Base-by-base conservation (phyloP, 306 rosid genomes). In the Vigna trinervia region DNA sequence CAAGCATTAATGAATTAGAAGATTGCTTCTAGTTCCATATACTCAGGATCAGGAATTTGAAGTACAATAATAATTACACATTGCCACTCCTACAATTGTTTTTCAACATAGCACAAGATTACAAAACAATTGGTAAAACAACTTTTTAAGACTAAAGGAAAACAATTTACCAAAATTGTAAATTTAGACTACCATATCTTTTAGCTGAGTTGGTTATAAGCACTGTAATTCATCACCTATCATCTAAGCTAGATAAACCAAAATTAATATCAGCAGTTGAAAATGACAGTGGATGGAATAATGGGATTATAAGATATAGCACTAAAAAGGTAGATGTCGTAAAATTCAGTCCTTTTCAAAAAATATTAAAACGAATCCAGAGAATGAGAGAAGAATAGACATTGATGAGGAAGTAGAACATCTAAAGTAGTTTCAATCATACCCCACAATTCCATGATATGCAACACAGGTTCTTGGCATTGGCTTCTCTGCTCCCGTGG, bases 391-490 rank as follows among this genome's bases (percentile, higher is more conserved):
- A 69, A 28, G 4, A 53, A 20, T 63, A 34, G 58, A 43, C 30
- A 63, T 19, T 8, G 54, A 69, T 26, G 58, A 78, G 71, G 71
- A 54, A 80, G 51, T 36, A 73, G 43, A 70, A 73, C 48, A 38
- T 38, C 77, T 26, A 53, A 69, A 76, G 46, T 56, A 58, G 74
- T 45, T 81, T 56, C 73, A 79, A 34, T 48, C 76, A 80, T 90
- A 92, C 97, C 87, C 90, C 53, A 83, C 78, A 82, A 90, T 87
- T 63, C 88, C 94, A 65, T 92, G 91, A 84, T 78, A 89, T 41
- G 89, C 78, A 68, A 87, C 59, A 72, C 86, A 86, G 23, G 90
- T 81, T 81, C 80, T 77, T 58, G 69, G 79, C 67, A 83, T 78
- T 26, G 88, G 89, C 84, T 72, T 89, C 88, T 85, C 90, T 30